phyloP scores from a whole-genome alignment of 495 filamentous ascomycete species.

The Penicillium diatomitis region DNA sequence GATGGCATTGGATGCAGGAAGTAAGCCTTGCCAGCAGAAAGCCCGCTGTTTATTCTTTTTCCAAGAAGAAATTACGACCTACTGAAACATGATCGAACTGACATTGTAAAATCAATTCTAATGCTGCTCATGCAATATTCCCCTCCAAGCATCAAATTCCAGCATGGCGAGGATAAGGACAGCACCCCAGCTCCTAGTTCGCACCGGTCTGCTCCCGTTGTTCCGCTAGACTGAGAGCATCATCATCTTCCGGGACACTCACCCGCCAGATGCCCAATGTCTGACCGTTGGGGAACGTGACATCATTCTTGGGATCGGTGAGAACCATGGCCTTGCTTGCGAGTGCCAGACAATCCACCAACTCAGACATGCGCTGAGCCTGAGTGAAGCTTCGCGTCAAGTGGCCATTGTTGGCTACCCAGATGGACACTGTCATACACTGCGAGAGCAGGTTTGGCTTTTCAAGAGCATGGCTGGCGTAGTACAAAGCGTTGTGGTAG shows the following conservation, averaged over 20 bases:
- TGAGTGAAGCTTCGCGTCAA: conserved; percentile 56
- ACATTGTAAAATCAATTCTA: neutral
- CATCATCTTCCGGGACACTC: conserved; percentile 20
- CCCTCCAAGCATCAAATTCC: neutral
- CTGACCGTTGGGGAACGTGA: conserved; percentile 28
- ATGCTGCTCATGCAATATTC: neutral
- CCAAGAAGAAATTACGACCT: no score
- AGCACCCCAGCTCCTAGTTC: no score
- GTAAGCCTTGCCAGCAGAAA: no score
- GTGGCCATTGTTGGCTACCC: conserved; percentile 54
- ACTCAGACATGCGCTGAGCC: conserved; percentile 62
- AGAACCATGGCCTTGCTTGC: conserved; percentile 66
- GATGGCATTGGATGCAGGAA: no score
- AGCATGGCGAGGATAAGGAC: no score
- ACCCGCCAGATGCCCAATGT: conserved; percentile 42
- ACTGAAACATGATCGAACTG: no score
- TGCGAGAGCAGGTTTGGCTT: conserved; percentile 55
- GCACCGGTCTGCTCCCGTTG: neutral
- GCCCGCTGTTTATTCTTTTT: no score
- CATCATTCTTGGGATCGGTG: conserved; percentile 26
- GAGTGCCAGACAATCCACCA: conserved; percentile 64
- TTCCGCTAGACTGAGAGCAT: conserved; percentile 10
- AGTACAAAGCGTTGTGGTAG: conserved; percentile 68
- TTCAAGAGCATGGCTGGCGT: conserved; percentile 52
- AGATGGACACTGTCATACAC: conserved; percentile 67